Percentiles rank a stretch among this genome's conserved stretches.
Evolutionary conservation across 140 eudicot species (phyloP).

Genomic region (Flaveria floridana): DNA sequence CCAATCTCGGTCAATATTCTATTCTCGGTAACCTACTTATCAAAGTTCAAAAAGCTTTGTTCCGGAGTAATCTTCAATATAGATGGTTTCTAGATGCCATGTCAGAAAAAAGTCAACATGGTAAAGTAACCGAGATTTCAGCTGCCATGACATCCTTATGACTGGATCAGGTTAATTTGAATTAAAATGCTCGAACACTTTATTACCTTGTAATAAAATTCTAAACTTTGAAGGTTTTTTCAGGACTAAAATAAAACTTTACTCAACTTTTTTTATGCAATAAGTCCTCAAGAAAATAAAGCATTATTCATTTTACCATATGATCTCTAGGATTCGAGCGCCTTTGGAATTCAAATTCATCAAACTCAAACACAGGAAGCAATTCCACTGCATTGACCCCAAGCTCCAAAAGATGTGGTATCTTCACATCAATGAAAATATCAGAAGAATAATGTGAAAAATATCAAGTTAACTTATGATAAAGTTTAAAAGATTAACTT

Average conservation of each 20-base stretch:
- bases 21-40: neutral
- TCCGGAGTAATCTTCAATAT: neutral
- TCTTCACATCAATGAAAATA: slow-evolving; percentile 47
- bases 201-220: neutral
- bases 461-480: neutral
- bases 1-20: neutral
- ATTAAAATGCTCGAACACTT: neutral
- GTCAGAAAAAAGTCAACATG: neutral
- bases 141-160: neutral
- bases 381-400: slow-evolving; percentile 95
- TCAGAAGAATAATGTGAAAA: slow-evolving; percentile 20
- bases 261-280: neutral
- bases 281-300: slow-evolving; percentile 9
- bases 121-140: neutral
- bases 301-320: slow-evolving; percentile 51
- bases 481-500: neutral
- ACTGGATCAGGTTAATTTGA: neutral
- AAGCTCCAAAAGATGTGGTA: slow-evolving; percentile 93
- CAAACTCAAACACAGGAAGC: slow-evolving; percentile 97
- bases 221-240: neutral
- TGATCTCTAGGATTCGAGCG: slow-evolving; percentile 93
- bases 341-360: slow-evolving; percentile 96
- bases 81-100: neutral
- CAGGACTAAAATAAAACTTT: neutral
- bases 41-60: neutral